Conservation (phyloP, 129 eudicot species). For the Kitagawia praeruptora region DNA sequence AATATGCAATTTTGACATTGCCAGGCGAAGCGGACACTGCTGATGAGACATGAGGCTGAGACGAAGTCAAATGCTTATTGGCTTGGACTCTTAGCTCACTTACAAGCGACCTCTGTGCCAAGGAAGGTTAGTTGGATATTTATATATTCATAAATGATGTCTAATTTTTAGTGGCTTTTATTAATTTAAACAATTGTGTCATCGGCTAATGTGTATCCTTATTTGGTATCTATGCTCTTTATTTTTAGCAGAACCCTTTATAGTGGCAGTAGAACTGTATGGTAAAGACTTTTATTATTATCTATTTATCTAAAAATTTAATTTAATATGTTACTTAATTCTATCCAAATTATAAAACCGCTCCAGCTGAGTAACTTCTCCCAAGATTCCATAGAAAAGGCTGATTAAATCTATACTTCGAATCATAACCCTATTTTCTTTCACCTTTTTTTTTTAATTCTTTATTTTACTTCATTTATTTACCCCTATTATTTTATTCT, state of each 20-base stretch:
- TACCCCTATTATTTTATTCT: neutral
- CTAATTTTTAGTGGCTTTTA: conserved; percentile 1
- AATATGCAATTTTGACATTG: conserved; percentile 11
- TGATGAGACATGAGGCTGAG: conserved; percentile 99
- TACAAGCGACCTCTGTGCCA: conserved; percentile 91
- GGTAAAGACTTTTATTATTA: neutral
- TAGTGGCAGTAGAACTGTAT: neutral
- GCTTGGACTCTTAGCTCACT: conserved; percentile 92
- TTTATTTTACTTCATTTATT: neutral
- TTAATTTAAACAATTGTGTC: neutral
- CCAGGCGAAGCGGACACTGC: conserved; percentile 79
- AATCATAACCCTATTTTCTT: neutral
- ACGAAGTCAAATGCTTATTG: conserved; percentile 93
- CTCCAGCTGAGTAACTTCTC: neutral
- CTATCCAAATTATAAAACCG: neutral
- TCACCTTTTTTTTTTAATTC: neutral
- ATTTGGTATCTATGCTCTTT: neutral
- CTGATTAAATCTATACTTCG: neutral
- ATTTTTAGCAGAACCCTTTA: neutral
- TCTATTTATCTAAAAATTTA: neutral
- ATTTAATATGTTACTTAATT: neutral
- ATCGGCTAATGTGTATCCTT: neutral
- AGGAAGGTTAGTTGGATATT: conserved; percentile 52
- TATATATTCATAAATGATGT: neutral
- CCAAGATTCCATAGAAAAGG: neutral